phyloP scores from a whole-genome alignment of 2,329 filamentous ascomycete species.

The Aspergillus japonicus region DNA sequence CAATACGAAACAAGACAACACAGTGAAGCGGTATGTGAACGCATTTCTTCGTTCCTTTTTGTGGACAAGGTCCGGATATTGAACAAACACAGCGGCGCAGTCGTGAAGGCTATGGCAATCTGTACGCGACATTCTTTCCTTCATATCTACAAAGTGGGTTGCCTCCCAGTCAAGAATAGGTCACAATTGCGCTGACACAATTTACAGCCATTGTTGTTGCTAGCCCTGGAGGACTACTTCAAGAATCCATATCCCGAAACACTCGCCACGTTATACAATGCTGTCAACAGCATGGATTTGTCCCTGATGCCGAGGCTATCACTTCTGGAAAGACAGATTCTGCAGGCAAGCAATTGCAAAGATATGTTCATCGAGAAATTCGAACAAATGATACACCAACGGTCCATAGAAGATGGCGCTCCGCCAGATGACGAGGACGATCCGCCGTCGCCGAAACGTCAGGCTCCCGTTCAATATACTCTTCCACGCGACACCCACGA shows the following conservation, averaged over 20 bases:
- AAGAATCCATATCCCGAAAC: slow-evolving; percentile 87
- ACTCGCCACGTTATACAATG: slow-evolving; percentile 80
- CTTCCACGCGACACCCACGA: slow-evolving; percentile 95
- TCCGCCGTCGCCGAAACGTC: slow-evolving; percentile 54
- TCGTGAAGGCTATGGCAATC: slow-evolving; percentile 98
- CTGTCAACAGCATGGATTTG: slow-evolving; percentile 95
- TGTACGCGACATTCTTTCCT: slow-evolving; percentile 96
- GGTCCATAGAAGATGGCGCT: slow-evolving; percentile 64
- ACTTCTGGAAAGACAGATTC: slow-evolving; percentile 75
- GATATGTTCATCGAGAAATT: slow-evolving; percentile 98
- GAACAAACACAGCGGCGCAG: slow-evolving; percentile 65
- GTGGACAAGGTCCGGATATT: background rate
- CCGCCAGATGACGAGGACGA: slow-evolving; percentile 31
- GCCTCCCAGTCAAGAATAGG: background rate
- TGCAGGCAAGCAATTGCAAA: slow-evolving; percentile 89
- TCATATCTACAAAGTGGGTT: slow-evolving; percentile 89
- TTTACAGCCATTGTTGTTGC: slow-evolving; percentile 72
- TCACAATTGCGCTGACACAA: slow-evolving; percentile 14
- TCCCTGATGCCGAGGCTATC: slow-evolving; percentile 87
- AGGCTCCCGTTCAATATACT: slow-evolving; percentile 64
- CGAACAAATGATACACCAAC: slow-evolving; percentile 85
- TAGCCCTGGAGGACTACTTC: slow-evolving; percentile 96
- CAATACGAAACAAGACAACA: slow-evolving; percentile 95
- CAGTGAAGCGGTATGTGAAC: slow-evolving; percentile 64
- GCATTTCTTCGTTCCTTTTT: background rate